Evolutionary conservation across 2,329 filamentous ascomycete species (phyloP).

Genomic region (Claviceps monticola): DNA sequence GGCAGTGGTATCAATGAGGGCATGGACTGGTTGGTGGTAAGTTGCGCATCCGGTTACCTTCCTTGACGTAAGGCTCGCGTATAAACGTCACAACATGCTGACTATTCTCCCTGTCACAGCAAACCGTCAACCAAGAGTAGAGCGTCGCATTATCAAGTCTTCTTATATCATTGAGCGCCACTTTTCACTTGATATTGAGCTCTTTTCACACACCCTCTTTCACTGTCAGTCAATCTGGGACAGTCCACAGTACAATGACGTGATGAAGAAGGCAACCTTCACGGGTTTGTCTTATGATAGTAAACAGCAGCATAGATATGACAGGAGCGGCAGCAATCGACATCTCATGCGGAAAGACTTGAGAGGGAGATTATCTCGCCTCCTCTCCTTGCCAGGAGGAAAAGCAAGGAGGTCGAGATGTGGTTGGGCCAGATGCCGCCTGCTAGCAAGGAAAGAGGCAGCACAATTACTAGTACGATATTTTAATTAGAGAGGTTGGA

Average conservation of each 20-base stretch:
- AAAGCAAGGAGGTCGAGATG: not conserved
- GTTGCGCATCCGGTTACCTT: constrained; percentile 14
- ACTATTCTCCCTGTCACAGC: constrained; percentile 13
- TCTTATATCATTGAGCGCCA: not conserved
- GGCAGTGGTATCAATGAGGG: constrained; percentile 89
- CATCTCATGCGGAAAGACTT: not conserved
- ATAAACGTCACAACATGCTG: not conserved
- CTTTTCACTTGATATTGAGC: not conserved
- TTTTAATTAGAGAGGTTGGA: not conserved
- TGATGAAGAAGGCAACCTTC: constrained; percentile 12
- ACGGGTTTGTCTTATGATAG: constrained; percentile 13
- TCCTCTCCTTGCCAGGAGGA: not conserved
- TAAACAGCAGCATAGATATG: constrained; percentile 12
- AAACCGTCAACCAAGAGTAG: constrained; percentile 24
- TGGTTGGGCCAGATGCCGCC: not conserved
- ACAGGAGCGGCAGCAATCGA: constrained; percentile 5
- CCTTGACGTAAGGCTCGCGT: not conserved
- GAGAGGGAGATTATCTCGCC: not conserved
- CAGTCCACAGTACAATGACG: constrained; percentile 18
- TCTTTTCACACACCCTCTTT: not conserved
- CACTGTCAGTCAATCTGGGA: constrained; percentile 8
- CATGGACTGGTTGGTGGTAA: constrained; percentile 96
- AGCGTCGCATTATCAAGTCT: constrained; percentile 1
- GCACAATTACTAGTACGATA: constrained; percentile 1
- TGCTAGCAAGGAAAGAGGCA: not conserved